These are phyloP conservation scores for Pyricularia grisea DNA, from an alignment of 2,329 filamentous ascomycete genomes.

Conservation along the genomic window DNA sequence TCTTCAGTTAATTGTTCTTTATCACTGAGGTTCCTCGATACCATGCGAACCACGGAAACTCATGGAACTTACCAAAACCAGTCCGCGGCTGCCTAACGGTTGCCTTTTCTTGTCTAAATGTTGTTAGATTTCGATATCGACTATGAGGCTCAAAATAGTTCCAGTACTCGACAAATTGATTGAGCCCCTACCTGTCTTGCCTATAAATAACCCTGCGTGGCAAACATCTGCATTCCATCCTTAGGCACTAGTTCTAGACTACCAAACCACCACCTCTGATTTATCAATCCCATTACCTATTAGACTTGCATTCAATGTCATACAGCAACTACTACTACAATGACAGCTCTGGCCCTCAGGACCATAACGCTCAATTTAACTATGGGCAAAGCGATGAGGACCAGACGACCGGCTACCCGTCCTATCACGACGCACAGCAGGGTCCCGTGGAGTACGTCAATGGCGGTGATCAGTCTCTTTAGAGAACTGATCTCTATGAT, in stretches of 20 bases:
- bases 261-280: neutral
- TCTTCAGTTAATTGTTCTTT: neutral
- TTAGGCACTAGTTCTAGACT: neutral
- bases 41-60: neutral
- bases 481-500: neutral
- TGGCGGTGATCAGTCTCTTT: neutral
- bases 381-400: neutral
- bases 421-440: neutral
- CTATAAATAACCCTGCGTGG: neutral
- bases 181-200: neutral
- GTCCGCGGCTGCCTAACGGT: neutral
- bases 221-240: neutral
- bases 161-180: neutral
- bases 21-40: neutral
- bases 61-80: neutral
- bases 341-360: neutral
- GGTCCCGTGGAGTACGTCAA: neutral
- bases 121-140: neutral
- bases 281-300: neutral
- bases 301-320: neutral
- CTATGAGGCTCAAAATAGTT: neutral
- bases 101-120: neutral
- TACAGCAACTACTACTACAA: neutral
- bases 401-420: neutral
- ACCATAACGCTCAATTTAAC: neutral